Base-by-base conservation (phyloP, 805 yeast genomes). In the Yamadazyma insecticola region DNA sequence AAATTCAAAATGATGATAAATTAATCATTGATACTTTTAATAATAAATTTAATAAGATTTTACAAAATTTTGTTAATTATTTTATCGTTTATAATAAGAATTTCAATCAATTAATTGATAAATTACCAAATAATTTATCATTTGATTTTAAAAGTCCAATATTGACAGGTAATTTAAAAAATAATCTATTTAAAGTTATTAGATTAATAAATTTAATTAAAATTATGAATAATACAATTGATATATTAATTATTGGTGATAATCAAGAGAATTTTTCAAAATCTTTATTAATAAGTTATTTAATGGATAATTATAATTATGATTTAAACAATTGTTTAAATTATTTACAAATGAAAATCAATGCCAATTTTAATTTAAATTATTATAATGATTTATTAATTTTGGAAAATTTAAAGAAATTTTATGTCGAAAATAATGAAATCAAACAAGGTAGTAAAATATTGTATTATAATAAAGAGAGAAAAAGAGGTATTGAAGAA, bases 271-370 rank as follows among this genome's bases (percentile, higher is more conserved):
- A 49, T 20, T 35, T 54, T 14, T 51, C 66, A 16, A 60, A 60
- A 3, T 57, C 60, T 9, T 43, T 64, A 30, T 40, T 56, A 5
- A 50, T 60, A 14, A 56, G 64, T 26, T 60, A 57, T 33, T 48
- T 63, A 38, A 64, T 64, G 70, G 71, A 64, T 42, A 45, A 41
- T 31, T 64, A 64, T 40, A 50, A 51, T 34, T 60, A 52, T 35
- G 57, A 64, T 36, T 46, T 60, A 19, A 48, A 43, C 16, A 49
- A 58, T 7, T 47, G 64, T 29, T 49, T 52, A 33, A 43, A 47
- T 29, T 37, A 49, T 22, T 33, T 64, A 21, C 41, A 41, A 16
- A 31, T 49, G 7, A 31, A 36, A 13, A 26, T 37, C 9, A 22
- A 31, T 7, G 13, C 37, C 18, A 47, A 44, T 7, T 43, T 61